Evolutionary conservation across 2,329 filamentous ascomycete species (phyloP), one percentile per base, ranked within the genome.

Genomic region (Aschersonia sp.): DNA sequence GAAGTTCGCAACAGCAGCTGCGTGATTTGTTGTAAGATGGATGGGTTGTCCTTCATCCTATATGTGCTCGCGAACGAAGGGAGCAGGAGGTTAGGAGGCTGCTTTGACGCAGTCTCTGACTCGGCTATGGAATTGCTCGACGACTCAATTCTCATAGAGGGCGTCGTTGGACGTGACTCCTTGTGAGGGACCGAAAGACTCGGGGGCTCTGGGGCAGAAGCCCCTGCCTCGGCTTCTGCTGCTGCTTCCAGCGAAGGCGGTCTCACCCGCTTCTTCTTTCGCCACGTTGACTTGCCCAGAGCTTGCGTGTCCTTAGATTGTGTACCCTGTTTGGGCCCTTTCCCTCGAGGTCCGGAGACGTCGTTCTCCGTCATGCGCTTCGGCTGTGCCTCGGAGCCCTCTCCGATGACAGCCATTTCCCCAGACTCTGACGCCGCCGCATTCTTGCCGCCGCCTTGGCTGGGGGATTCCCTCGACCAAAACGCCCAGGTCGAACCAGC

Each of bases 401-500:
- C 68, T 35, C 76, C 68, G 52, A 76, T 69, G 46, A 82, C 69
- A 4, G 78, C 79, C 43, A 82, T 64, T 56, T 73, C 68, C 30
- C 69, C 78, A 53, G 61, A 58, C 56, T 70, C 75, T 37, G 58
- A 66, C 2, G 51, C 49, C 8, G 48, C 14, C 2, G 58, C 35
- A 9, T 57, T 47, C 45, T 65, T 66, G 1, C 56, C 59, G 4
- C 56, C 56, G 8, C 22, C 4, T 8, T 61, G 54, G 41, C 63
- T 67, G 6, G 66, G 60, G 2, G 69, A 63, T 53, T 82, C 79
- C 43, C 73, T 76, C 11, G 81, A 87, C 85, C 85, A 90, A 54
- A 90, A 89, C 0, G 82, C 85, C 85, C 85, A 90, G 0, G 81
- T 85, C 0, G 84, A 83, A 10, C 76, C 76, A 14, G 70, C 68